Conservation (phyloP, 1,284 basidiomycete species). For the Prillingera fragicola region DNA sequence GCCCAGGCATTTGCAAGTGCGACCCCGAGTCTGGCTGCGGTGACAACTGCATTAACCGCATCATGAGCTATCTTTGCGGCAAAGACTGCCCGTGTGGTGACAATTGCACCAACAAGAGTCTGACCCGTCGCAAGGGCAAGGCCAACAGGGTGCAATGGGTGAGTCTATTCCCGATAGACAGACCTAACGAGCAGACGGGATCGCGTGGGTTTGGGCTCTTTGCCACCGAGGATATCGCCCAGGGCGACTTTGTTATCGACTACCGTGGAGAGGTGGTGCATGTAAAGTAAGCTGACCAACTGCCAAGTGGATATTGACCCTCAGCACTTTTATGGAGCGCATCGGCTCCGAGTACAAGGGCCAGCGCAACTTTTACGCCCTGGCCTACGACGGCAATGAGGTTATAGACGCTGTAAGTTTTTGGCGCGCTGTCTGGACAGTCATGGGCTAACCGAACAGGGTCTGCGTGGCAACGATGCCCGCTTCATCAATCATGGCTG, state of each 20-base stretch:
- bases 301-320: constrained; percentile 24
- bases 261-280: constrained; percentile 49
- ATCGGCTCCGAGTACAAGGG: constrained; percentile 39
- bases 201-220: constrained; percentile 50
- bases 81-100: constrained; percentile 49
- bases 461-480: constrained; percentile 49
- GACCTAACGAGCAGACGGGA: constrained; percentile 38
- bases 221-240: constrained; percentile 43
- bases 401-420: constrained; percentile 49
- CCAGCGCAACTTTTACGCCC: constrained; percentile 47
- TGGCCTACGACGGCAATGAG: constrained; percentile 50
- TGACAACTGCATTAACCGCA: constrained; percentile 49
- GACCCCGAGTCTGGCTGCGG: constrained; percentile 42
- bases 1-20: constrained; percentile 45
- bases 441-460: too few relatives aligned
- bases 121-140: constrained; percentile 35
- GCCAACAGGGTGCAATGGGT: constrained; percentile 40
- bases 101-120: constrained; percentile 36
- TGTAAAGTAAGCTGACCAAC: neutral
- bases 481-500: constrained; percentile 52
- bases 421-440: too few relatives aligned
- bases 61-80: constrained; percentile 51
- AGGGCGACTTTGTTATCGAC: constrained; percentile 50
- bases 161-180: constrained; percentile 13
- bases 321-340: constrained; percentile 40